Percentiles rank a stretch among this genome's conserved stretches.
These are phyloP conservation scores for Colletotrichum costaricense DNA, from an alignment of 2,329 filamentous ascomycete species.

Conservation along the genomic window DNA sequence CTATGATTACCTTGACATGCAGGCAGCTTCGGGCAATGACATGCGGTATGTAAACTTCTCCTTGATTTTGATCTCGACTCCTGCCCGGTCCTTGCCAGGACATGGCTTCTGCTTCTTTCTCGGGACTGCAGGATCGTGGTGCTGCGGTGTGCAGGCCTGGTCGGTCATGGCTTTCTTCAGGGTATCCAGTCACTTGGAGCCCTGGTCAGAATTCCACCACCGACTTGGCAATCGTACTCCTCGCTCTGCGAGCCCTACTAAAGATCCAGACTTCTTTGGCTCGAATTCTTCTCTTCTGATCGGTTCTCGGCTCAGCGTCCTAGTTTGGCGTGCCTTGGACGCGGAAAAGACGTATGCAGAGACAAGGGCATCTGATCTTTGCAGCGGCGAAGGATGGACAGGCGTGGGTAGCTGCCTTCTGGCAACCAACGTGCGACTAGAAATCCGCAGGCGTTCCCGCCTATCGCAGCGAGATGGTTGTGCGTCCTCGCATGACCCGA, in stretches of 20 bases:
- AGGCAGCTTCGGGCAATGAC: constrained; percentile 56
- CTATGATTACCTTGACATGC: constrained; percentile 66
- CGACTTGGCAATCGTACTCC: background rate
- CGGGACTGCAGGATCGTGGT: background rate
- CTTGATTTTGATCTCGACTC: constrained; percentile 31
- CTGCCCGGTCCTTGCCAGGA: background rate
- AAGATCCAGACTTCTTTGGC: constrained; percentile 3
- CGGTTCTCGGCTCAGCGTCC: constrained; percentile 3
- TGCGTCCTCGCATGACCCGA: constrained; percentile 50
- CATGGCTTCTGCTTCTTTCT: background rate
- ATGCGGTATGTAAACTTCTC: constrained; percentile 61
- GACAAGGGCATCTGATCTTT: constrained; percentile 8
- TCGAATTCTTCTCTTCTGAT: constrained; percentile 2
- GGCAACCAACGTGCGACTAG: constrained; percentile 49
- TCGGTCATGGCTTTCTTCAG: constrained; percentile 33
- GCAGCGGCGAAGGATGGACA: constrained; percentile 12
- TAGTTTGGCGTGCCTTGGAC: background rate
- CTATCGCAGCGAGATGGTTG: constrained; percentile 48
- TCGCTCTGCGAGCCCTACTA: constrained; percentile 1
- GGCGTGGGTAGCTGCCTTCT: constrained; percentile 50
- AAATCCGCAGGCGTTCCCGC: constrained; percentile 43
- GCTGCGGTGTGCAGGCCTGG: constrained; percentile 7
- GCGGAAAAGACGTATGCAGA: constrained; percentile 4
- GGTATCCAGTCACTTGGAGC: constrained; percentile 11
- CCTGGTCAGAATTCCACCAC: constrained; percentile 1